Percentiles rank a stretch among this genome's conserved stretches.
Conservation (phyloP, 2,329 filamentous ascomycete genomes). For the Fusarium metavorans region DNA sequence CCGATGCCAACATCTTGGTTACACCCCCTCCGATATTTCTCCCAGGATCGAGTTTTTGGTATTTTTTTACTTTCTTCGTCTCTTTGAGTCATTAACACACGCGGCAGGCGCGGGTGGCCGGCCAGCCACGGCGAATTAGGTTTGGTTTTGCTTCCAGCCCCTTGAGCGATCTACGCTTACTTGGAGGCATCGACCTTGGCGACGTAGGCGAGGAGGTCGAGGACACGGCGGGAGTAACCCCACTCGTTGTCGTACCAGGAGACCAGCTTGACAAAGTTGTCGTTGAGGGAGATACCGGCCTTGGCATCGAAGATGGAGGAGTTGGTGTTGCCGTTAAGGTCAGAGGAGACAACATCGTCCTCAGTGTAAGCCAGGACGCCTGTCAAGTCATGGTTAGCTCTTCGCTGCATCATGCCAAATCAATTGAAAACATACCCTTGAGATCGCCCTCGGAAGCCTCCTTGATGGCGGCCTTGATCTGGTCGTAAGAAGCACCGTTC, state of each 20-base stretch:
- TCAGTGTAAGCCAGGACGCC: constrained; percentile 95
- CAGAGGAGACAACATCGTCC: constrained; percentile 94
- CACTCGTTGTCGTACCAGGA: constrained; percentile 99
- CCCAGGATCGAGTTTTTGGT: constrained; percentile 38
- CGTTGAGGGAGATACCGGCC: constrained; percentile 98
- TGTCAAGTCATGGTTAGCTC: constrained; percentile 49
- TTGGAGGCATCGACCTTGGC: constrained; percentile 78
- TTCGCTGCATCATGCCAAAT: neutral
- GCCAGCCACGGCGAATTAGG: constrained; percentile 37
- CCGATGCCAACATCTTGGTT: constrained; percentile 35
- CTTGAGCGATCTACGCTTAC: constrained; percentile 51
- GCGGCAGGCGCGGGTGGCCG: constrained; percentile 19
- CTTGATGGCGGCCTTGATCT: constrained; percentile 95
- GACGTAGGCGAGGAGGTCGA: constrained; percentile 84
- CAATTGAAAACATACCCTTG: constrained; percentile 76
- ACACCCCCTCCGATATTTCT: constrained; percentile 42
- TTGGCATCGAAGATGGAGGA: constrained; percentile 99
- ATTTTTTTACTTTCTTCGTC: constrained; percentile 39
- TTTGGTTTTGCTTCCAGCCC: constrained; percentile 40
- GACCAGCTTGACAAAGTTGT: constrained; percentile 99
- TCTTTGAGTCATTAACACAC: constrained; percentile 43
- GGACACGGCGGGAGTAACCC: constrained; percentile 97
- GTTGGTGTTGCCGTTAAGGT: constrained; percentile 91
- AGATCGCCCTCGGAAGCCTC: constrained; percentile 84
- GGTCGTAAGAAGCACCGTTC: constrained; percentile 87